Evolutionary conservation across 2,329 filamentous ascomycete genomes (phyloP).

Genomic region (Aspergillus aculeatinus): DNA sequence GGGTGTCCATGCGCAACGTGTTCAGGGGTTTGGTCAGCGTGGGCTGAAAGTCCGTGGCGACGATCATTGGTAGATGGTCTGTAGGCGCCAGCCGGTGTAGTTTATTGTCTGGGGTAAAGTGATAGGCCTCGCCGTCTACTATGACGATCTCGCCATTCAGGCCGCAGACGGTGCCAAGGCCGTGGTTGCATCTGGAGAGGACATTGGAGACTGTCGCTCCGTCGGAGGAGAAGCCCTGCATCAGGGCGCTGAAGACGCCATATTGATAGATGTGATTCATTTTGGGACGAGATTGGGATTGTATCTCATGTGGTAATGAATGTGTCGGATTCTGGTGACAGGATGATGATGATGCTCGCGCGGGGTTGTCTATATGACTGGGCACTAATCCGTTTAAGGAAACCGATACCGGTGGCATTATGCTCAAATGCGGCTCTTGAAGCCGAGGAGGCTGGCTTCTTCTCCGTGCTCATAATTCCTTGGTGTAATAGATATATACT

Average conservation of each 20-base stretch:
- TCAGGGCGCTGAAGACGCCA: conserved; percentile 45
- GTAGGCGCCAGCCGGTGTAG: conserved; percentile 32
- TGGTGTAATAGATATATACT: too few species aligned
- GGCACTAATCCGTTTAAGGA: not conserved
- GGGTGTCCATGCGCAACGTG: conserved; percentile 3
- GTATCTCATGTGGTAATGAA: not conserved
- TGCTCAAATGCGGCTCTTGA: too few species aligned
- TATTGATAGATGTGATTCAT: conserved; percentile 35
- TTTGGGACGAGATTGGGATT: not conserved
- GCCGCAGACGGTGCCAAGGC: conserved; percentile 44
- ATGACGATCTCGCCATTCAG: conserved; percentile 49
- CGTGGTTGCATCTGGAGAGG: conserved; percentile 42
- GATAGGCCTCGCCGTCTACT: conserved; percentile 44
- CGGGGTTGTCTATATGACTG: not conserved
- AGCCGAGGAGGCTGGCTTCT: too few species aligned
- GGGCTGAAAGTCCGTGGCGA: conserved; percentile 31
- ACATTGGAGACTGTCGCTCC: conserved; percentile 41
- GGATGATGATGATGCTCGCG: not conserved
- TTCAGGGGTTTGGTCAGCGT: conserved; percentile 17
- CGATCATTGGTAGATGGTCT: conserved; percentile 43
- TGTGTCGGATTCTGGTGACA: not conserved
- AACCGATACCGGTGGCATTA: not conserved
- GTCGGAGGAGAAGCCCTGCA: conserved; percentile 43
- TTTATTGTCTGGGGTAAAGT: conserved; percentile 40
- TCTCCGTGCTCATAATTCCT: too few species aligned